Percentiles rank a stretch among this genome's conserved stretches.
phyloP scores from a whole-genome alignment of 2,329 filamentous ascomycete genomes.

The Sporothrix brasiliensis region DNA sequence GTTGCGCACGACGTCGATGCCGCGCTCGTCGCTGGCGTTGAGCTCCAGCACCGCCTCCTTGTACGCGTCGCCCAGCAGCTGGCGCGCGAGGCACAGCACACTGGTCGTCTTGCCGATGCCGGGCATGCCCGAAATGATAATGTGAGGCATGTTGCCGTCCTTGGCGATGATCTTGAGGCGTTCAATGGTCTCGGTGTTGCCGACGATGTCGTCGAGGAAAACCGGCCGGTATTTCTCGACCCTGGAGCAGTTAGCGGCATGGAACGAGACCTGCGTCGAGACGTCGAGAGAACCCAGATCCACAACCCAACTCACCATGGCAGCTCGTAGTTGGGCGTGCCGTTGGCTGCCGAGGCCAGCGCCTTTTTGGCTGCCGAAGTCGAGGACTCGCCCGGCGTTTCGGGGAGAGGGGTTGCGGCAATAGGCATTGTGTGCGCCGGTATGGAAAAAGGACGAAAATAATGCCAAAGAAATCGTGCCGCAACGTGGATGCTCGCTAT shows the following conservation, averaged over 20 bases:
- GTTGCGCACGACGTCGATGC: constrained; percentile 96
- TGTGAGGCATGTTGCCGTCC: constrained; percentile 98
- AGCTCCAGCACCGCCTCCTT: constrained; percentile 97
- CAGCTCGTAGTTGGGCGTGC: constrained; percentile 67
- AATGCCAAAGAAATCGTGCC: no score
- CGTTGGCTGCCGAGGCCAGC: constrained; percentile 54
- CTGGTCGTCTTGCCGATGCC: constrained; percentile 99
- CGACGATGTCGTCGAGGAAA: constrained; percentile 94
- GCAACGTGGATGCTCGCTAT: not conserved
- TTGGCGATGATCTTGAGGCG: constrained; percentile 97
- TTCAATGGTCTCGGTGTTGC: constrained; percentile 97
- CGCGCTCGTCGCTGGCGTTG: constrained; percentile 93
- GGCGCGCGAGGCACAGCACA: constrained; percentile 86
- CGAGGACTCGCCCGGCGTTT: constrained; percentile 63
- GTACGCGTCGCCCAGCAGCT: constrained; percentile 88
- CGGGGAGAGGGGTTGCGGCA: constrained; percentile 49
- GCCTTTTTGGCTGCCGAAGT: constrained; percentile 60
- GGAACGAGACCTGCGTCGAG: no score
- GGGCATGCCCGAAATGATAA: constrained; percentile 99
- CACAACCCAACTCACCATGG: constrained; percentile 62
- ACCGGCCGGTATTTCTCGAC: constrained; percentile 97
- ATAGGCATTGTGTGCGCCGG: not conserved
- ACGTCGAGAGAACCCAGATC: no score
- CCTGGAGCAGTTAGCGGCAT: constrained; percentile 54
- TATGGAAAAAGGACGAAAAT: not conserved